Base-by-base conservation (phyloP, 495 filamentous ascomycete species). In the Penicillium flavigenum region DNA sequence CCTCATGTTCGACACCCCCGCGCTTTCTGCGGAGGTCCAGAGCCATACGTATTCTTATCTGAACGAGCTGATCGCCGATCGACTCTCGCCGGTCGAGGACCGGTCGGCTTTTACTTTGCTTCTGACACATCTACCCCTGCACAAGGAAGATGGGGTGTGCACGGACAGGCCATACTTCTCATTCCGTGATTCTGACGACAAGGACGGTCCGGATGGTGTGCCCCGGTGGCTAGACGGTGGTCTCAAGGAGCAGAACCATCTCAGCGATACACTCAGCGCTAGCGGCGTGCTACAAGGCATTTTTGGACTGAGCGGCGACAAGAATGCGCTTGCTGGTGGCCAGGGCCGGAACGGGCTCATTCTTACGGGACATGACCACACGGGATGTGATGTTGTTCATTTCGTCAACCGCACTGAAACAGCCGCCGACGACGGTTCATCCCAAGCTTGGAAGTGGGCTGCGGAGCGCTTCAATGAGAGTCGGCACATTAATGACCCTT, bases 351-450 rank as follows among this genome's bases (percentile, higher is more conserved):
- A 83, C 11, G 87, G 87, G 0, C 66, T 98, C 10, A 83, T 98
- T 12, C 72, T 98, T 5, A 96, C 90, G 14, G 94, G 94, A 0
- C 94, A 98, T 63, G 94, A 98, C 64, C 94, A 98, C 64, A 86
- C 88, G 54, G 94, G 94, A 3, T 98, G 94, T 64, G 92, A 97
- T 70, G 86, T 84, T 0, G 85, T 87, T 48, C 94, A 98, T 74
- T 91, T 80, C 62, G 81, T 90, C 54, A 82, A 86, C 63, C 81
- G 82, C 54, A 58, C 48, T 1, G 56, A 50, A 36, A 31, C 56
- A 0, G 58, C 59, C 1, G 51, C 51, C 7, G 57, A 63, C 8
- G 57, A 70, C 26, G 47, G 51, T 32, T 45, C 57, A 43, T 22
- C 48, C 17, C 47, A 61, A 39, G 22, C 57, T 38, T 75, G 73